Percentiles rank a stretch among this genome's conserved stretches.
Conservation (phyloP, 805 yeast species). For the Pichia cephalocereana region DNA sequence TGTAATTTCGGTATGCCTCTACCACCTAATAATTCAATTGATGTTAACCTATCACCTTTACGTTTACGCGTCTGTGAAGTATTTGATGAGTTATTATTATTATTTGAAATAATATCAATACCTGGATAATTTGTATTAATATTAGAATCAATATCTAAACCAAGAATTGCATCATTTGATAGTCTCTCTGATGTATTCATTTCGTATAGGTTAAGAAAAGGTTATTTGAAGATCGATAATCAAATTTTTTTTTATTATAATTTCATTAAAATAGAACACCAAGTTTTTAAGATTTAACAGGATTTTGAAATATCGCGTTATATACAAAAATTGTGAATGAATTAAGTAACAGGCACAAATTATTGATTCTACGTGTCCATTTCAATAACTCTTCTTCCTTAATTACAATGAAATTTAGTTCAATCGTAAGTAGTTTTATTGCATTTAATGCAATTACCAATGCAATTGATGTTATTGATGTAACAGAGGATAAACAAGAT, state of each 20-base stretch:
- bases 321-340: not conserved
- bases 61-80: conserved; percentile 11
- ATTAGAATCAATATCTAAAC: conserved; percentile 13
- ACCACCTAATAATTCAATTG: conserved; percentile 38
- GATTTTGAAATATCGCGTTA: not conserved
- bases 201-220: conserved; percentile 7
- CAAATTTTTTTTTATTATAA: no score
- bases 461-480: not conserved
- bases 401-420: not conserved
- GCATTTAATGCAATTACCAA: not conserved
- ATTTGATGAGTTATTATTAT: not conserved
- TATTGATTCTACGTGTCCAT: no score
- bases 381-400: not conserved
- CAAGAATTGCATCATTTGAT: conserved; percentile 21
- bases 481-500: not conserved
- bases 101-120: not conserved
- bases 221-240: no score
- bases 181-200: not conserved
- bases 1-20: conserved; percentile 52
- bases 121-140: not conserved
- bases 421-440: not conserved
- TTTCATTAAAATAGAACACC: no score
- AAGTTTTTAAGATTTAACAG: no score
- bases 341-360: no score
- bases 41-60: conserved; percentile 39